Evolutionary conservation across 2,329 filamentous ascomycete species (phyloP), one percentile per base, ranked within the genome.

Genomic region (Xylariaceae sp.): DNA sequence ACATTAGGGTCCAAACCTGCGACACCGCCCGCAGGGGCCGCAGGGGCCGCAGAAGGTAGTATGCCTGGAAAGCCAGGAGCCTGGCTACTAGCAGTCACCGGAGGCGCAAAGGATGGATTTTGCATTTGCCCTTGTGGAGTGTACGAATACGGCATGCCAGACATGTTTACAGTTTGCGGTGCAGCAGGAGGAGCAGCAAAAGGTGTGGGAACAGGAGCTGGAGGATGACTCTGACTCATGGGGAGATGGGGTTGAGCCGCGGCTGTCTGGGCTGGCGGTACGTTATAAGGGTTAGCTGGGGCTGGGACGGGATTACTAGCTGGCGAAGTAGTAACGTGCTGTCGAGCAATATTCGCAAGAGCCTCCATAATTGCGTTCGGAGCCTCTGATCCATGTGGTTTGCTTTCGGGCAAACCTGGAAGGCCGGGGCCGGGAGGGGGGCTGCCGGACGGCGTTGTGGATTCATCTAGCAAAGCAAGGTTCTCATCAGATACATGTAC

Each of bases 291-390:
- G 32, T 40, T 53, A 36, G 55, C 49, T 24, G 60, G 52, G 19
- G 73, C 65, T 46, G 78, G 60, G 38, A 68, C 53, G 38, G 51
- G 59, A 38, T 63, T 60, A 55, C 57, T 68, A 56, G 57, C 63
- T 38, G 73, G 64, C 38, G 69, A 64, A 40, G 71, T 64, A 17
- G 69, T 68, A 29, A 73, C 78, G 61, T 82, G 89, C 63, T 88
- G 84, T 50, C 86, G 84, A 30, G 86, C 85, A 67, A 93, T 85
- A 58, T 87, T 87, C 50, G 87, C 85, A 49, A 93, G 75, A 34
- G 85, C 85, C 61, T 87, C 85, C 65, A 90, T 73, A 54, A 93
- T 89, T 51, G 81, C 83, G 47, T 70, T 65, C 47, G 71, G 64
- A 71, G 73, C 42, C 73, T 64, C 48, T 59, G 61, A 44, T 66